A percentile compares a stretch with the other conserved stretches of the same genome.
These are phyloP conservation scores for Ligustrum vulgare DNA, from an alignment of 257 asterid genomes.

Conservation along the genomic window DNA sequence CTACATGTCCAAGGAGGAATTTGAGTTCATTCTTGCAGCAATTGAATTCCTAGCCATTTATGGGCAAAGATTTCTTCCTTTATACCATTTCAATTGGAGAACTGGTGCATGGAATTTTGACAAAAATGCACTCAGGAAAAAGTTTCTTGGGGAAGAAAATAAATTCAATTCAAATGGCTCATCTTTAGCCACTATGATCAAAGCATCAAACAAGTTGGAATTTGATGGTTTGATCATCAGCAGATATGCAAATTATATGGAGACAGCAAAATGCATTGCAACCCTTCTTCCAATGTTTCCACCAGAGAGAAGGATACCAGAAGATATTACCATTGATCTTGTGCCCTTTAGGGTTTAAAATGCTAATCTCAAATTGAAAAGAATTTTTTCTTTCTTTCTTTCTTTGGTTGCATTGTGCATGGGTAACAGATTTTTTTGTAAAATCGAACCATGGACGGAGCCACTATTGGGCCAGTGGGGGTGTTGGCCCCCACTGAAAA, in stretches of 20 bases:
- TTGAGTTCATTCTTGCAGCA: slow-evolving; percentile 54
- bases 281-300: slow-evolving; percentile 50
- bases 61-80: slow-evolving; percentile 60
- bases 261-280: slow-evolving; percentile 51
- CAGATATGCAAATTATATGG: slow-evolving; percentile 41
- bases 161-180: slow-evolving; percentile 1
- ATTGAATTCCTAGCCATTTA: slow-evolving; percentile 58
- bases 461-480: too few relatives aligned
- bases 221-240: slow-evolving; percentile 5
- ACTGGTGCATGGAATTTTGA: slow-evolving; percentile 64
- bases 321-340: slow-evolving; percentile 40
- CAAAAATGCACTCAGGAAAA: slow-evolving; percentile 19
- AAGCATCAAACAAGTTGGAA: slow-evolving; percentile 20
- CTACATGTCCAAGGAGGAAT: slow-evolving; percentile 67
- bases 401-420: too few relatives aligned
- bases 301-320: slow-evolving; percentile 40
- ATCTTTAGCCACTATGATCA: slow-evolving; percentile 25
- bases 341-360: slow-evolving; percentile 45
- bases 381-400: too few relatives aligned
- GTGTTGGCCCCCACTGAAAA: too few relatives aligned
- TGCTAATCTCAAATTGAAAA: too few relatives aligned
- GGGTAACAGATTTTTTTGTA: too few relatives aligned
- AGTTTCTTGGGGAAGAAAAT: slow-evolving; percentile 5
- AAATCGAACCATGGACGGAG: too few relatives aligned
- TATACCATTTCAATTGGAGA: slow-evolving; percentile 57